A percentile compares a stretch with the other conserved stretches of the same genome.
Conservation (phyloP, 2,329 filamentous ascomycete genomes). For the Trichophyton mentagrophytes region DNA sequence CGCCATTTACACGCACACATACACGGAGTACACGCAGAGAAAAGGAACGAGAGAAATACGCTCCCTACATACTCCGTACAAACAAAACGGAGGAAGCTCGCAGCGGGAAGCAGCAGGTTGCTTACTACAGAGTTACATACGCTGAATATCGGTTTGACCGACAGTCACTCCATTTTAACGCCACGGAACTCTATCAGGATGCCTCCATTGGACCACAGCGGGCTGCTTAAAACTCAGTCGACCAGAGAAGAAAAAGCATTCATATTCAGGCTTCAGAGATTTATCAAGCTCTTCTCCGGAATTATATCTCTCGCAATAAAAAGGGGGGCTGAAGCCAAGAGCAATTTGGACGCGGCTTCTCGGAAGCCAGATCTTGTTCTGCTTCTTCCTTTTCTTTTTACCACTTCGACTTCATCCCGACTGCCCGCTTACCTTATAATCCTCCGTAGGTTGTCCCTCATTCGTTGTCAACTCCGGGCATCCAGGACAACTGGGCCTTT, state of each 20-base stretch:
- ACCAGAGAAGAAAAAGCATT: background rate
- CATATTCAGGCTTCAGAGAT: background rate
- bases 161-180: background rate
- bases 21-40: no score
- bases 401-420: background rate
- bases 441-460: background rate
- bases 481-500: background rate
- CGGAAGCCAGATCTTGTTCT: slow-evolving; percentile 1
- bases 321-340: background rate
- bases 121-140: background rate
- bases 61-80: background rate
- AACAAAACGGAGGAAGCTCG: background rate
- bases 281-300: background rate
- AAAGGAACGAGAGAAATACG: no score
- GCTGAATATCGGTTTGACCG: background rate
- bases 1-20: background rate
- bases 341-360: background rate
- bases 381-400: background rate
- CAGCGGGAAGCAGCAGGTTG: slow-evolving; percentile 1
- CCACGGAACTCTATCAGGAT: slow-evolving; percentile 1
- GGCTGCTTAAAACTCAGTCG: background rate
- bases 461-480: background rate
- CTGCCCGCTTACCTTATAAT: background rate
- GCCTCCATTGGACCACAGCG: slow-evolving; percentile 1
- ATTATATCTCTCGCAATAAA: background rate